Conservation (phyloP, 805 yeast species). For the Scheffersomyces amazonensis region DNA sequence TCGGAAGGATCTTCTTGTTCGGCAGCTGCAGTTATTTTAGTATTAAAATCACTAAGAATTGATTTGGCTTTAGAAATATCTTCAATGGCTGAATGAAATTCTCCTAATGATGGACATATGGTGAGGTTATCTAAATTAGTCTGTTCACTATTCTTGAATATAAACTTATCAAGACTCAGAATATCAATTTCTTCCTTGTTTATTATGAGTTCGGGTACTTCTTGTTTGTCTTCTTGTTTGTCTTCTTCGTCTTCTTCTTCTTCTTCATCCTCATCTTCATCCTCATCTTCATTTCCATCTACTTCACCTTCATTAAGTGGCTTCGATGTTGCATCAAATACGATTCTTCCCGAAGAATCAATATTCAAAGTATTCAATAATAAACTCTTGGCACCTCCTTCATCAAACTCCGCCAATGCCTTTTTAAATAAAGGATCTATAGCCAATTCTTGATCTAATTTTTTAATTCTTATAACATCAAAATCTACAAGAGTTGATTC, state of each 20-base stretch:
- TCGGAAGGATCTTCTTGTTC: slow-evolving; percentile 8
- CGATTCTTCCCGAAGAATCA: slow-evolving; percentile 52
- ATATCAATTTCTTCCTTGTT: slow-evolving; percentile 19
- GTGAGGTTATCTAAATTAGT: slow-evolving; percentile 23
- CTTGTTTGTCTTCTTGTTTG: slow-evolving; percentile 3
- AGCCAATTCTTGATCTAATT: slow-evolving; percentile 59
- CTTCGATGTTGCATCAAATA: slow-evolving; percentile 59
- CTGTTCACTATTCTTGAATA: slow-evolving; percentile 17
- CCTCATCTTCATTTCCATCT: slow-evolving; percentile 13
- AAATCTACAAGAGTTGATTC: slow-evolving; percentile 53
- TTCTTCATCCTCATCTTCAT: slow-evolving; percentile 6
- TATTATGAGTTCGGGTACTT: slow-evolving; percentile 1
- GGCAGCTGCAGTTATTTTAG: slow-evolving; percentile 14
- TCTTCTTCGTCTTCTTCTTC: slow-evolving; percentile 12
- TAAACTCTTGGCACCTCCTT: slow-evolving; percentile 76
- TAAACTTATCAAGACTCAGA: slow-evolving; percentile 13
- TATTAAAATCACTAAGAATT: slow-evolving; percentile 39
- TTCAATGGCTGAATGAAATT: slow-evolving; percentile 54
- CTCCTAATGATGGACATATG: slow-evolving; percentile 71
- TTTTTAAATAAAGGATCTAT: slow-evolving; percentile 76
- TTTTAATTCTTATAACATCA: slow-evolving; percentile 48
- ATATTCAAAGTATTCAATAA: slow-evolving; percentile 59
- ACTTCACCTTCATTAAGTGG: slow-evolving; percentile 9
- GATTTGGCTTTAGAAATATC: slow-evolving; percentile 47
- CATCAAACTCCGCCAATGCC: slow-evolving; percentile 75